phyloP scores from a whole-genome alignment of 2,329 filamentous ascomycete genomes.

The Pseudocercospora ulei region DNA sequence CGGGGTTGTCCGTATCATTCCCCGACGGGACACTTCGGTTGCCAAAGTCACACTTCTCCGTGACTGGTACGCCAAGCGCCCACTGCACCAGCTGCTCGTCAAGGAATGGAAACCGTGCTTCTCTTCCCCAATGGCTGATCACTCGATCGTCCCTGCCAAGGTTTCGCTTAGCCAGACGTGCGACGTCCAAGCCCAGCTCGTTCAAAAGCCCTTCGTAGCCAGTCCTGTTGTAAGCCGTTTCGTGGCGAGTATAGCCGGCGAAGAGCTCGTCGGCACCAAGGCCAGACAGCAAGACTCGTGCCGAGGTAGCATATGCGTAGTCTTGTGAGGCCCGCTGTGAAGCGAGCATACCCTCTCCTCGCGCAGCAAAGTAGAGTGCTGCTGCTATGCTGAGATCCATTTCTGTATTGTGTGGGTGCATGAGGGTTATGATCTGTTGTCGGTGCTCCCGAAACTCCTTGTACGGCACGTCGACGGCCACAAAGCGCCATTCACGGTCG shows the following conservation, averaged over 20 bases:
- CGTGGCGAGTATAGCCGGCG: slow-evolving; percentile 80
- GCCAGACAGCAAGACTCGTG: slow-evolving; percentile 79
- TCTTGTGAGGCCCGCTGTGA: background rate
- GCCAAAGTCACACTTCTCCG: slow-evolving; percentile 77
- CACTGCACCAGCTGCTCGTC: slow-evolving; percentile 80
- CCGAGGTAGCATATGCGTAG: slow-evolving; percentile 53
- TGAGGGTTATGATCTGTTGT: slow-evolving; percentile 60
- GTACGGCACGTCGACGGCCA: slow-evolving; percentile 78
- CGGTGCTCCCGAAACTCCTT: slow-evolving; percentile 61
- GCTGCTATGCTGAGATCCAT: slow-evolving; percentile 95
- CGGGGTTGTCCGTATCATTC: slow-evolving; percentile 14
- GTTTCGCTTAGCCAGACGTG: slow-evolving; percentile 82
- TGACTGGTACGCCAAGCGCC: slow-evolving; percentile 63
- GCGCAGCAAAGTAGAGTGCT: slow-evolving; percentile 88
- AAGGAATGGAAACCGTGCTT: slow-evolving; percentile 81
- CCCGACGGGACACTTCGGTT: slow-evolving; percentile 21
- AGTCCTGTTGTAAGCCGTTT: slow-evolving; percentile 58
- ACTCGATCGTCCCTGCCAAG: slow-evolving; percentile 87
- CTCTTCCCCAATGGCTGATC: slow-evolving; percentile 78
- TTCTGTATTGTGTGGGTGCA: slow-evolving; percentile 90
- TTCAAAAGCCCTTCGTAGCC: slow-evolving; percentile 64
- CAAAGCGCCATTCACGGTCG: slow-evolving; percentile 66
- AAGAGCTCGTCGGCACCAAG: slow-evolving; percentile 95
- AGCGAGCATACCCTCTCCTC: slow-evolving; percentile 47
- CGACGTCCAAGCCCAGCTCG: slow-evolving; percentile 77